Conservation (phyloP, 768 basidiomycete genomes). For the Mycena olivaceomarginata region DNA sequence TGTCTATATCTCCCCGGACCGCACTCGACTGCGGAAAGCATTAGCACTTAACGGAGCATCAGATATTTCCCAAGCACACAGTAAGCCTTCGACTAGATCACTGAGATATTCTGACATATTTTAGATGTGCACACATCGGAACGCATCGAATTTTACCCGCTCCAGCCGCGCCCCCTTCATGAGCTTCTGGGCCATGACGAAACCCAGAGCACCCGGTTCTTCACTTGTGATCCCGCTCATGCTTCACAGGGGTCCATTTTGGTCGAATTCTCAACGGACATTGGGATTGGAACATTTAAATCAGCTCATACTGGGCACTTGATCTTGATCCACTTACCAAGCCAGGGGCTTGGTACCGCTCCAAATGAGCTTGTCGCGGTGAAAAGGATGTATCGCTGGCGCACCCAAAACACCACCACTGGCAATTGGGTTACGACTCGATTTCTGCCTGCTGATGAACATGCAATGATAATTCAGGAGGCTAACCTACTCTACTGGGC, state of each 20-base stretch:
- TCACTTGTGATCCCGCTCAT: background rate
- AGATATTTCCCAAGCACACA: slow-evolving; percentile 3
- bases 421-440: background rate
- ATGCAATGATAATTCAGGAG: background rate
- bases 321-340: background rate
- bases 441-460: slow-evolving; percentile 10
- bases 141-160: slow-evolving; percentile 9
- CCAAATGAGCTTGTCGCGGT: slow-evolving; percentile 6
- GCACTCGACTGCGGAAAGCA: background rate
- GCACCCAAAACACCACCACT: background rate
- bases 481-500: too few species aligned
- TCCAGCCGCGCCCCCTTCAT: background rate
- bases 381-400: slow-evolving; percentile 10
- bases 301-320: slow-evolving; percentile 6
- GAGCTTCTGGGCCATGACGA: background rate
- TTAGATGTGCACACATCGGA: slow-evolving; percentile 16
- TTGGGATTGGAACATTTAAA: slow-evolving; percentile 26
- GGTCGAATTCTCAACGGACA: background rate
- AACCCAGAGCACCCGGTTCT: background rate
- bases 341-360: background rate
- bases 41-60: slow-evolving; percentile 11
- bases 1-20: slow-evolving; percentile 9
- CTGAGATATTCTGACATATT: background rate
- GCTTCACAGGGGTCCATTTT: slow-evolving; percentile 6
- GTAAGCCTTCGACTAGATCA: background rate